Base-by-base conservation (phyloP, 2,329 filamentous ascomycete species). In the Coniella vitis region DNA sequence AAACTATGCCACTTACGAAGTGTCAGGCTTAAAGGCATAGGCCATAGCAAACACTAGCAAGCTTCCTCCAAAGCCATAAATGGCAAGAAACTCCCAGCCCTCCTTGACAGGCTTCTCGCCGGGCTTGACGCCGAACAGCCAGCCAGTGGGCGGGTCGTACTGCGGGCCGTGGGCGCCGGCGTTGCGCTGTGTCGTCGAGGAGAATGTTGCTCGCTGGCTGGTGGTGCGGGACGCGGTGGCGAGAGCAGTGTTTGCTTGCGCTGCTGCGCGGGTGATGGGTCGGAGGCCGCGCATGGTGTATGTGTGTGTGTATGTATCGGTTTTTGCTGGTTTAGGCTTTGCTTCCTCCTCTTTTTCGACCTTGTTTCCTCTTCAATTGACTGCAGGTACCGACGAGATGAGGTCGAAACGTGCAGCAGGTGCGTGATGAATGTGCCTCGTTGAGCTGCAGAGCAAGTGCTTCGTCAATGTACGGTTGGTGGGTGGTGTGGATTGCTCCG, bases 11-110 rank as follows among this genome's bases (percentile, higher is more conserved):
- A 29, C 90, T 74, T 78, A 98, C 93, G 89, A 95, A 56, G 91
- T 97, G 77, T 98, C 93, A 46, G 93, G 93, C 83, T 97, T 97
- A 68, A 93, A 97, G 55, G 88, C 89, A 72, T 95, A 89, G 57
- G 86, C 88, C 57, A 96, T 75, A 54, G 79, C 81, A 47, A 83
- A 84, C 56, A 89, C 74, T 22, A 81, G 70, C 62, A 95, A 70
- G 62, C 83, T 85, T 47, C 87, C 88, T 65, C 84, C 86, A 69
- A 95, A 90, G 43, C 90, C 90, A 66, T 87, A 87, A 66, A 85
- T 85, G 74, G 86, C 90, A 48, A 90, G 71, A 57, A 76, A 82
- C 78, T 98, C 93, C 93, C 93, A 98, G 45, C 91, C 93, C 73
- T 98, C 93, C 68, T 89, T 87, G 78, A 94, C 82, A 65, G 88